Evolutionary conservation across 2,329 filamentous ascomycete species (phyloP).

Genomic region (Xylariales sp.): DNA sequence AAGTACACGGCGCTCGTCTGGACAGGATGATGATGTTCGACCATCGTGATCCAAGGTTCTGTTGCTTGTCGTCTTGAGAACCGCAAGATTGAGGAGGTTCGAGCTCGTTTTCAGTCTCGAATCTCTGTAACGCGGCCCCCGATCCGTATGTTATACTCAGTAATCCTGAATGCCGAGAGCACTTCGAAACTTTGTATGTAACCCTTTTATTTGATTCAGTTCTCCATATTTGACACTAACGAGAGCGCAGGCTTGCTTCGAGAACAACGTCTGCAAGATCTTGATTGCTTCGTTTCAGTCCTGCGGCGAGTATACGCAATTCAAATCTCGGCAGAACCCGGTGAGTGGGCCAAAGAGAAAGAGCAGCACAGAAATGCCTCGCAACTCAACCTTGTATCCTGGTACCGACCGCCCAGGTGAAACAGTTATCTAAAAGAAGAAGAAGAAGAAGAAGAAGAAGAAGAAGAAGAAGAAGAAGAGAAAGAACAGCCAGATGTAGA

Average conservation of each 20-base stretch:
- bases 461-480: constrained; percentile 1
- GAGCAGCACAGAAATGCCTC: constrained; percentile 1
- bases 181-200: neutral
- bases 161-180: neutral
- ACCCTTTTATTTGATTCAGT: neutral
- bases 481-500: constrained; percentile 1
- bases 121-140: too few species aligned
- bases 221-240: constrained; percentile 7
- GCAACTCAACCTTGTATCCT: constrained; percentile 2
- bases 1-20: constrained; percentile 32
- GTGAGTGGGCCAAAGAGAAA: constrained; percentile 3
- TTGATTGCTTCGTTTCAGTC: constrained; percentile 9
- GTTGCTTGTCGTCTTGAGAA: neutral
- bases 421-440: constrained; percentile 6
- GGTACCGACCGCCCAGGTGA: constrained; percentile 3
- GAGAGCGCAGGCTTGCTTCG: constrained; percentile 4
- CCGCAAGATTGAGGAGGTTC: too few species aligned
- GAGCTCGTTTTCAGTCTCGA: too few species aligned
- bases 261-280: constrained; percentile 5
- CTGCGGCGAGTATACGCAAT: constrained; percentile 8
- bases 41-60: constrained; percentile 17
- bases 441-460: constrained; percentile 1
- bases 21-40: constrained; percentile 27
- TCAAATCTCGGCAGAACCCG: constrained; percentile 4
- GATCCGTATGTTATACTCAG: too few species aligned